Evolutionary conservation across 2,329 filamentous ascomycete species (phyloP).

Genomic region (Fusarium mundagurra): DNA sequence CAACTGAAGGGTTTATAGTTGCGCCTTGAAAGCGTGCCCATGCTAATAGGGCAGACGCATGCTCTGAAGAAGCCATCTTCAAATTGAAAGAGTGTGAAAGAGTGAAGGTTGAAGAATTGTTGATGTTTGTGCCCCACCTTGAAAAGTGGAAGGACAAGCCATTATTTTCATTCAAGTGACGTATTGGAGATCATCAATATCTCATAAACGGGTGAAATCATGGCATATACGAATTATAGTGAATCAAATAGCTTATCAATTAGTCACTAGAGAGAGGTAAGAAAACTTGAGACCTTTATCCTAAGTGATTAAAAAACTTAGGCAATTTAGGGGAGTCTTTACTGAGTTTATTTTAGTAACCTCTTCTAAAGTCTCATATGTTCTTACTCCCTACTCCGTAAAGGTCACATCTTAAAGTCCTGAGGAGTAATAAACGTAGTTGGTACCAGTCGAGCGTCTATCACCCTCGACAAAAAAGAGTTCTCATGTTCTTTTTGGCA

Average conservation of each 20-base stretch:
- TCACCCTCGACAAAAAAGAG: not conserved
- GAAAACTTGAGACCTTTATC: no score
- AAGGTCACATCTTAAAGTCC: no score
- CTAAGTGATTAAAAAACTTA: no score
- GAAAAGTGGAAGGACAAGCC: conserved; percentile 30
- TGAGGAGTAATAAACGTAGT: not conserved
- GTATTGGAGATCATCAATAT: not conserved
- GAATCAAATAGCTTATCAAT: not conserved
- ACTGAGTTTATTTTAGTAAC: no score
- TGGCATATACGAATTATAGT: not conserved
- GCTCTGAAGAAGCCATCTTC: conserved; percentile 28
- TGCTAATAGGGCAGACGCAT: conserved; percentile 50
- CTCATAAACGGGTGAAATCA: not conserved
- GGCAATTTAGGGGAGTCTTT: no score
- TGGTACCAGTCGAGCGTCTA: not conserved
- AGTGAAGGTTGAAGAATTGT: not conserved
- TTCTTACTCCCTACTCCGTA: no score
- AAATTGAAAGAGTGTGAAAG: not conserved
- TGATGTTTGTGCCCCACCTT: conserved; percentile 23
- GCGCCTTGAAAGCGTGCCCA: conserved; percentile 62
- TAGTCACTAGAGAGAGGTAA: no score
- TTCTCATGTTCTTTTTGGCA: not conserved
- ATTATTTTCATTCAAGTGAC: conserved; percentile 17
- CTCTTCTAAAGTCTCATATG: no score
- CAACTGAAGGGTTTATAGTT: conserved; percentile 59